Percentiles rank a stretch among this genome's conserved stretches.
phyloP scores from a whole-genome alignment of 768 basidiomycete genomes.

The Macrolepiota dolichaula region DNA sequence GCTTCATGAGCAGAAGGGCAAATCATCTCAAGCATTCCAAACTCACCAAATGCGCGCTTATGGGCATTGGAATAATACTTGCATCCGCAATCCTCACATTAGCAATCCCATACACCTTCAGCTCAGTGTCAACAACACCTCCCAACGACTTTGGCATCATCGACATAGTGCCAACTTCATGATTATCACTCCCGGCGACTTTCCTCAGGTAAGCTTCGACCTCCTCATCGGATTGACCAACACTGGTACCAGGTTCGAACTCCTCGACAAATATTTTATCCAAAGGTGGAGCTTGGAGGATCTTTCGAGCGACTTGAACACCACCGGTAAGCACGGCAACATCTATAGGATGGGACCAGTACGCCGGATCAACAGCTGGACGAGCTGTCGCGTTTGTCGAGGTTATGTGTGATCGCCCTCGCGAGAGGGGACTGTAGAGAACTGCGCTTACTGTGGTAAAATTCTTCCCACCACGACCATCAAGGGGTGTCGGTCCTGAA shows the following conservation, averaged over 20 bases:
- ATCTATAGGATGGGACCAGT: conserved; percentile 31
- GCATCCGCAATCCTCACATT: conserved; percentile 35
- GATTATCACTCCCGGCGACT: conserved; percentile 27
- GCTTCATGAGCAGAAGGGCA: background rate
- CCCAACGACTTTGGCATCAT: conserved; percentile 39
- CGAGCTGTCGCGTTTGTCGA: conserved; percentile 36
- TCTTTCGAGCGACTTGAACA: conserved; percentile 26
- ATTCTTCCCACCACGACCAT: conserved; percentile 22
- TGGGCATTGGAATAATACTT: conserved; percentile 29
- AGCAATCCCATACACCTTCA: conserved; percentile 31
- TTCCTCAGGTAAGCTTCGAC: conserved; percentile 24
- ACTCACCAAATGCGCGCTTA: conserved; percentile 29
- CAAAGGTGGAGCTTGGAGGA: conserved; percentile 26
- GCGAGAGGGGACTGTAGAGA: conserved; percentile 34
- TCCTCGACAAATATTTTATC: conserved; percentile 25
- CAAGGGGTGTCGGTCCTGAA: conserved; percentile 21
- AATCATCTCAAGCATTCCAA: background rate
- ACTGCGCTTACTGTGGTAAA: conserved; percentile 31
- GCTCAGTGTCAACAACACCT: conserved; percentile 31
- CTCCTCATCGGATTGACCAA: conserved; percentile 15
- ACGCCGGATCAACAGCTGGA: conserved; percentile 50
- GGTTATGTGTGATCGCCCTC: conserved; percentile 44
- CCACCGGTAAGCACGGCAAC: conserved; percentile 27
- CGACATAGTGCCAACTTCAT: conserved; percentile 32
- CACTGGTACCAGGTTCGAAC: conserved; percentile 26